These are phyloP conservation scores for Apiotrichum porosum DNA, from an alignment of 1,284 basidiomycete genomes.

Conservation along the genomic window DNA sequence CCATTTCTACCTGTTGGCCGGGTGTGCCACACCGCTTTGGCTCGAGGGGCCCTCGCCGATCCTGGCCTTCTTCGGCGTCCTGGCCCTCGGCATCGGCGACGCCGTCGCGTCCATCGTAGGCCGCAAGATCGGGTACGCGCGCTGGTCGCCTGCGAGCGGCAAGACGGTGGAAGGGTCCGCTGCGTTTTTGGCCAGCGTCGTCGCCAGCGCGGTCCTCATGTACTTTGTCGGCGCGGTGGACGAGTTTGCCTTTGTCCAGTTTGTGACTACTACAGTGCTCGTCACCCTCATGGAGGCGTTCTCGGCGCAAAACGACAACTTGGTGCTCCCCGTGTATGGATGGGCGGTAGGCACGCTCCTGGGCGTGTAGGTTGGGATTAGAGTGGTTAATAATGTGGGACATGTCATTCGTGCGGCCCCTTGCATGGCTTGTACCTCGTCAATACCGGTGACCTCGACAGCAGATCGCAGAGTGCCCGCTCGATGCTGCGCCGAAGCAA, in stretches of 20 bases:
- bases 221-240: conserved; percentile 65
- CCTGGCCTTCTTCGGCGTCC: conserved; percentile 80
- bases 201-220: conserved; percentile 64
- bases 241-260: conserved; percentile 55
- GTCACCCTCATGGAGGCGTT: conserved; percentile 76
- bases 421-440: too few relatives aligned
- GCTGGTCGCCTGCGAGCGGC: conserved; percentile 74
- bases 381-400: too few relatives aligned
- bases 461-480: too few relatives aligned
- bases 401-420: too few relatives aligned
- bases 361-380: conserved; percentile 23
- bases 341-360: conserved; percentile 56
- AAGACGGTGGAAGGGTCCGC: conserved; percentile 91
- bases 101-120: conserved; percentile 91
- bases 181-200: conserved; percentile 72
- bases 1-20: conserved; percentile 94
- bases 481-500: too few relatives aligned
- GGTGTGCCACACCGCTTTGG: conserved; percentile 91
- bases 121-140: conserved; percentile 67
- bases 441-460: too few relatives aligned
- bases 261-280: conserved; percentile 53
- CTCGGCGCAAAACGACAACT: conserved; percentile 89
- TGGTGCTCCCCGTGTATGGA: conserved; percentile 81
- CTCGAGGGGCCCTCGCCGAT: conserved; percentile 76
- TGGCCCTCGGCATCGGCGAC: conserved; percentile 89